Evolutionary conservation across 768 basidiomycete species (phyloP).

Genomic region (Kwoniella dendrophila): DNA sequence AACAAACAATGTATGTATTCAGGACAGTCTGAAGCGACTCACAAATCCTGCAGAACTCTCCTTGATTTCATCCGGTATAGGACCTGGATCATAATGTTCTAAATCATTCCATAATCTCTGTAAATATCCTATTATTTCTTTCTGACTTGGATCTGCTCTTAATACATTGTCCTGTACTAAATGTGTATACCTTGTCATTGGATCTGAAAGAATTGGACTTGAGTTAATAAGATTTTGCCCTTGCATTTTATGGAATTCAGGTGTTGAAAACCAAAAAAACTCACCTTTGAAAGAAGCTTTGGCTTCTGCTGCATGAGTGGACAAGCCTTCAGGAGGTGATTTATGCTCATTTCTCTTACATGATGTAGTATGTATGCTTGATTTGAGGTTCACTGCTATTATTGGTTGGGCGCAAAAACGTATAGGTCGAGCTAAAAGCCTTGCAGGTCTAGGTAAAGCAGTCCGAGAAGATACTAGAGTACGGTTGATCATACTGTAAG

Average conservation of each 20-base stretch:
- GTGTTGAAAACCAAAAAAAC: neutral
- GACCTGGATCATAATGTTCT: constrained; percentile 69
- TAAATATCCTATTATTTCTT: constrained; percentile 76
- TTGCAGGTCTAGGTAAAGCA: constrained; percentile 8
- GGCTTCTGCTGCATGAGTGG: constrained; percentile 26
- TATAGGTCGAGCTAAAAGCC: neutral
- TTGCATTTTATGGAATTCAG: too few relatives aligned
- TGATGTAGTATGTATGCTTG: neutral
- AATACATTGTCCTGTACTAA: constrained; percentile 64
- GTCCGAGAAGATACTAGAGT: neutral
- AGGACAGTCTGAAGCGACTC: neutral
- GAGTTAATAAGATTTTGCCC: neutral
- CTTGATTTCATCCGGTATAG: constrained; percentile 59
- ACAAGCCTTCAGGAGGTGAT: constrained; percentile 6
- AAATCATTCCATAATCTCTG: constrained; percentile 77
- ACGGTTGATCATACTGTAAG: neutral
- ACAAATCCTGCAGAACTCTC: neutral
- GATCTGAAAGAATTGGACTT: constrained; percentile 27
- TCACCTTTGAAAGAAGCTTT: constrained; percentile 38
- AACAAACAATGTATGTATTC: too few relatives aligned
- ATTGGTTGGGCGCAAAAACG: neutral
- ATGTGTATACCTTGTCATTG: constrained; percentile 58
- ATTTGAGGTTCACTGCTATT: neutral
- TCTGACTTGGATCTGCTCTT: constrained; percentile 78
- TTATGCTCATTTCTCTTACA: neutral